Percentiles rank a stretch among this genome's conserved stretches.
These are phyloP conservation scores for Backusella morwellensis DNA, from an alignment of 192 early-diverging fungal species.

Conservation along the genomic window DNA sequence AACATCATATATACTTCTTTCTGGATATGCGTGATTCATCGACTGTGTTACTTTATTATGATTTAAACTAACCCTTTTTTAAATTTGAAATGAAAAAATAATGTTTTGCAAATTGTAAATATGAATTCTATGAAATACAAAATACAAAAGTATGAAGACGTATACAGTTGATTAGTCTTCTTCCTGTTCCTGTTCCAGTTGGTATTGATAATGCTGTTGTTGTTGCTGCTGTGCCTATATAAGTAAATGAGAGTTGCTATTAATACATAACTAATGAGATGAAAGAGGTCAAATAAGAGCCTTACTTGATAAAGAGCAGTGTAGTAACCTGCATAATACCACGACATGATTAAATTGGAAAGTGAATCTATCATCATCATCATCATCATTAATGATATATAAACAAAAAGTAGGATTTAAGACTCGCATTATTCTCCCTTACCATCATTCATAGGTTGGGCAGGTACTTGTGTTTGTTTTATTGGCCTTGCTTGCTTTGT, in stretches of 20 bases:
- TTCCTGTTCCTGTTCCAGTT: neutral
- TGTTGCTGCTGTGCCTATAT: neutral
- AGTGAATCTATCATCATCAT: neutral
- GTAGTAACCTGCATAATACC: constrained; percentile 27
- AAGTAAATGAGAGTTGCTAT: neutral
- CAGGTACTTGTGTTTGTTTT: neutral
- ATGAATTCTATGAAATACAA: neutral
- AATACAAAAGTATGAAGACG: neutral
- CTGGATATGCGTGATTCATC: neutral
- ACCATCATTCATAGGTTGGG: neutral
- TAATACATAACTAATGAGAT: neutral
- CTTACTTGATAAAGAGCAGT: constrained; percentile 23
- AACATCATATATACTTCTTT: neutral
- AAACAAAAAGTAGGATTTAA: too few species aligned
- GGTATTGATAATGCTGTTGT: neutral
- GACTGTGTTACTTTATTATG: neutral
- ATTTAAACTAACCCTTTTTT: neutral
- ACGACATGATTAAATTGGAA: constrained; percentile 21
- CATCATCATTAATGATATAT: neutral
- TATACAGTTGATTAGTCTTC: neutral
- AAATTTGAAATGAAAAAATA: neutral
- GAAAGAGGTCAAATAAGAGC: neutral
- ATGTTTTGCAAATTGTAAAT: neutral
- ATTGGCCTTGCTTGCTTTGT: neutral
- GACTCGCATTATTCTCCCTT: neutral